A percentile compares a stretch with the other conserved stretches of the same genome.
Conservation (phyloP, 176 grass and related monocot species). For the Metroxylon sagu region DNA sequence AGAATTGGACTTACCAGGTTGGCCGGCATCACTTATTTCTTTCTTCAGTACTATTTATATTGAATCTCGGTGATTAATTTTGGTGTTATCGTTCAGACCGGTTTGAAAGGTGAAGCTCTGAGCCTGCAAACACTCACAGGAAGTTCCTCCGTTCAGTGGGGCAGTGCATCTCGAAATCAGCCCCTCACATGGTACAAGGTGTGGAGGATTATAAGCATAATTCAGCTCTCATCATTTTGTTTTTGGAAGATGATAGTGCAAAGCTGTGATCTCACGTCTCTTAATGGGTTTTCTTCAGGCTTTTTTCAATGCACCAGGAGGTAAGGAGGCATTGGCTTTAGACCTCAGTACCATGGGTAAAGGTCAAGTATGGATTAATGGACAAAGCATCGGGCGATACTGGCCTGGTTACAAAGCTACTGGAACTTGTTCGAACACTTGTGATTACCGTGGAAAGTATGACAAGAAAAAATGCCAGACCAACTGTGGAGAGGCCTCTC, state of each 20-base stretch:
- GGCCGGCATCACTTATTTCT: background rate
- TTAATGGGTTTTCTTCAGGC: constrained; percentile 27
- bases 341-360: constrained; percentile 96
- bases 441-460: constrained; percentile 78
- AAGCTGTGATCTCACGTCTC: too few species aligned
- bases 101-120: constrained; percentile 80
- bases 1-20: constrained; percentile 97
- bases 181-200: constrained; percentile 98
- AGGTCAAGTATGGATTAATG: constrained; percentile 96
- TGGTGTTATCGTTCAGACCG: constrained; percentile 50
- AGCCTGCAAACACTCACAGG: constrained; percentile 75
- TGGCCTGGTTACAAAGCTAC: constrained; percentile 77
- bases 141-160: constrained; percentile 86
- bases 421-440: constrained; percentile 58
- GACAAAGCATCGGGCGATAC: constrained; percentile 84
- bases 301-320: constrained; percentile 88
- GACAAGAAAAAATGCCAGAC: constrained; percentile 80
- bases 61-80: constrained; percentile 6
- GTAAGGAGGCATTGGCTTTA: constrained; percentile 89
- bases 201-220: background rate
- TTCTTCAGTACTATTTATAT: background rate
- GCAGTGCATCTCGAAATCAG: constrained; percentile 62
- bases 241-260: too few species aligned
- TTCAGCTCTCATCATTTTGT: too few species aligned
- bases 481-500: constrained; percentile 85